A percentile compares a stretch with the other conserved stretches of the same genome.
Conservation (phyloP, 169 alveolate genomes). For the Blepharisma undulans region DNA sequence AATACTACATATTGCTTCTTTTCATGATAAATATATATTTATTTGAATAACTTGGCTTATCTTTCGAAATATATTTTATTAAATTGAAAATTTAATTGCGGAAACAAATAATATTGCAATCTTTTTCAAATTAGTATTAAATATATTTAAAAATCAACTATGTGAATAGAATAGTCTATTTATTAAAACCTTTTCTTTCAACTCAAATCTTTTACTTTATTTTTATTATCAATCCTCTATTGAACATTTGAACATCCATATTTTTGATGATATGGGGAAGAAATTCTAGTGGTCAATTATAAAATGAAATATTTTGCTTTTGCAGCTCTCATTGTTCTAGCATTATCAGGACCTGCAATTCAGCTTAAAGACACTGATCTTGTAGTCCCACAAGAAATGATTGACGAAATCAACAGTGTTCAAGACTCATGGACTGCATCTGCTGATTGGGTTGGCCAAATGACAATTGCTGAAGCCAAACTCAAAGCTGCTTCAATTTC, state of each 20-base stretch:
- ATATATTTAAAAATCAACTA: background rate
- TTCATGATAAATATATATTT: too few relatives aligned
- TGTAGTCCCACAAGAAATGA: background rate
- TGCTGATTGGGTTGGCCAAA: slow-evolving; percentile 11
- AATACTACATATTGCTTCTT: too few relatives aligned
- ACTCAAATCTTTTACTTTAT: too few relatives aligned
- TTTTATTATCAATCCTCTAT: background rate
- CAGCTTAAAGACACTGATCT: background rate
- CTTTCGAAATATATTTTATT: too few relatives aligned
- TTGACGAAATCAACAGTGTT: slow-evolving; percentile 8
- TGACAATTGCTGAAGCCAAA: slow-evolving; percentile 10
- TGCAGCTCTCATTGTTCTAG: background rate
- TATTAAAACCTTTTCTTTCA: too few relatives aligned
- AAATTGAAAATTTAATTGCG: too few relatives aligned
- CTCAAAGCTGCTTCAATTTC: background rate
- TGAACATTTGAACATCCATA: background rate
- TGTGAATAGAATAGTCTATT: too few relatives aligned
- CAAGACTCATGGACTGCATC: slow-evolving; percentile 17
- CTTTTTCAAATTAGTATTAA: too few relatives aligned
- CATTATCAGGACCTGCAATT: slow-evolving; percentile 21
- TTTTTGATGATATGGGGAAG: background rate
- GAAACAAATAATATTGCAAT: too few relatives aligned
- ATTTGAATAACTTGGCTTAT: too few relatives aligned
- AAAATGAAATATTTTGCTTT: background rate
- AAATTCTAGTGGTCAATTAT: background rate